Conservation (phyloP, 805 yeast species). For the Suhomyces faveliae region DNA sequence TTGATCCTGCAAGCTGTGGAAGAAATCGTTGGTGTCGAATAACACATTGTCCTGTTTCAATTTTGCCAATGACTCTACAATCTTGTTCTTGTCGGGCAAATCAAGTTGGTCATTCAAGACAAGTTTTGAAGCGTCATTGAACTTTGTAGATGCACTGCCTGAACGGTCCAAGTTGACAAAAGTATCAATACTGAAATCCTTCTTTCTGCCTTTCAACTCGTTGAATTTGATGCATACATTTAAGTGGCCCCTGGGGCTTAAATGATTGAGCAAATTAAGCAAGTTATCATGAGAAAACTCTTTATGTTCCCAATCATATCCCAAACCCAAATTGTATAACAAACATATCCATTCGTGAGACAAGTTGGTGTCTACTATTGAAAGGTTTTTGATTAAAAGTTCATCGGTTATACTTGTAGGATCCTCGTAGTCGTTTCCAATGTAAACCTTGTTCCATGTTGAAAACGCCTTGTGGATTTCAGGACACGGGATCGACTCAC, state of each 20-base stretch:
- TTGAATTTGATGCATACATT: constrained; percentile 33
- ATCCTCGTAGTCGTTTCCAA: constrained; percentile 22
- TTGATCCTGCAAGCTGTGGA: constrained; percentile 9
- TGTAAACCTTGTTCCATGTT: constrained; percentile 36
- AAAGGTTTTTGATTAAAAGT: constrained; percentile 35
- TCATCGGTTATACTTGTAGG: constrained; percentile 18
- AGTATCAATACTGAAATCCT: background rate
- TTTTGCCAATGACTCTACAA: constrained; percentile 16
- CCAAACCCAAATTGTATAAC: constrained; percentile 45
- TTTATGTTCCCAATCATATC: constrained; percentile 47
- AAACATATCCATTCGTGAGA: constrained; percentile 52
- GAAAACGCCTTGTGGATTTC: constrained; percentile 25
- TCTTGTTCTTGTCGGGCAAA: constrained; percentile 14
- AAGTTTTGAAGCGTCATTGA: background rate
- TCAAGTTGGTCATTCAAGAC: background rate
- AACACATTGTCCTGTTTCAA: constrained; percentile 19
- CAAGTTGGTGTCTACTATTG: constrained; percentile 36
- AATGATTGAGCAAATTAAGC: constrained; percentile 40
- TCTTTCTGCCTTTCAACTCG: constrained; percentile 22
- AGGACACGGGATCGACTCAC: constrained; percentile 42
- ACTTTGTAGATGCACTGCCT: background rate
- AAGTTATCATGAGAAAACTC: constrained; percentile 34
- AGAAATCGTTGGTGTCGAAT: constrained; percentile 15
- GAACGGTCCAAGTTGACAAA: background rate
- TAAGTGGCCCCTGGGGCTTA: constrained; percentile 38